A percentile compares a stretch with the other conserved stretches of the same genome.
Conservation (phyloP, 352 stramenopile species). For the Phytophthora macrochlamydospora region DNA sequence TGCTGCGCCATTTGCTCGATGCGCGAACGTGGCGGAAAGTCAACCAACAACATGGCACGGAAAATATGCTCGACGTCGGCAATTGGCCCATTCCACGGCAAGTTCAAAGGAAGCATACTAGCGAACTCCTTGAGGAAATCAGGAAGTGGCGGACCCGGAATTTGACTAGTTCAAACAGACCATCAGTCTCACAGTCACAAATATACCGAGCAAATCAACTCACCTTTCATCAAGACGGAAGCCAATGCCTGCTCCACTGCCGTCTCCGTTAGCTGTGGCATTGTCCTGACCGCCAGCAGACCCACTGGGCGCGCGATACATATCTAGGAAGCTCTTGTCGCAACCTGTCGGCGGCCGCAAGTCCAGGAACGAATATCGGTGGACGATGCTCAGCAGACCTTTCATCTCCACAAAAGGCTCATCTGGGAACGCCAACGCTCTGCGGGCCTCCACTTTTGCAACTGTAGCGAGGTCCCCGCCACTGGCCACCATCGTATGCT, state of each 20-base stretch:
- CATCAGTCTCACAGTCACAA: slow-evolving; percentile 8
- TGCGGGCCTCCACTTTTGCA: slow-evolving; percentile 80
- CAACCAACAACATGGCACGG: slow-evolving; percentile 80
- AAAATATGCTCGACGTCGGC: slow-evolving; percentile 88
- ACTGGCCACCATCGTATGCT: slow-evolving; percentile 87
- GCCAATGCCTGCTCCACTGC: slow-evolving; percentile 19
- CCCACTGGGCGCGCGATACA: slow-evolving; percentile 60
- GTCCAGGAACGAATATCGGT: slow-evolving; percentile 86
- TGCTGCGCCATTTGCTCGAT: slow-evolving; percentile 77
- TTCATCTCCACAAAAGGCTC: slow-evolving; percentile 82
- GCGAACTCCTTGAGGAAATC: slow-evolving; percentile 89
- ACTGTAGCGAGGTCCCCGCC: slow-evolving; percentile 84
- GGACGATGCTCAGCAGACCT: slow-evolving; percentile 73
- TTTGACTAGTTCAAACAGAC: slow-evolving; percentile 37
- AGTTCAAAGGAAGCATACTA: slow-evolving; percentile 72
- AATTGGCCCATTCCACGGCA: slow-evolving; percentile 89
- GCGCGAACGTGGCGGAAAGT: slow-evolving; percentile 74
- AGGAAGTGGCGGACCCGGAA: slow-evolving; percentile 78
- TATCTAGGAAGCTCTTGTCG: slow-evolving; percentile 82
- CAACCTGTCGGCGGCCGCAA: slow-evolving; percentile 56
- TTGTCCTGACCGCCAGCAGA: slow-evolving; percentile 26
- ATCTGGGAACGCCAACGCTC: slow-evolving; percentile 79
- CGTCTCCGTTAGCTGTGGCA: slow-evolving; percentile 25
- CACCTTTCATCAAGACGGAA: slow-evolving; percentile 56
- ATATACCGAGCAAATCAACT: slow-evolving; percentile 5